Percentiles rank a stretch among this genome's conserved stretches.
Evolutionary conservation across 345 rosid genomes (phyloP).

Genomic region (Orychophragmus violaceus): DNA sequence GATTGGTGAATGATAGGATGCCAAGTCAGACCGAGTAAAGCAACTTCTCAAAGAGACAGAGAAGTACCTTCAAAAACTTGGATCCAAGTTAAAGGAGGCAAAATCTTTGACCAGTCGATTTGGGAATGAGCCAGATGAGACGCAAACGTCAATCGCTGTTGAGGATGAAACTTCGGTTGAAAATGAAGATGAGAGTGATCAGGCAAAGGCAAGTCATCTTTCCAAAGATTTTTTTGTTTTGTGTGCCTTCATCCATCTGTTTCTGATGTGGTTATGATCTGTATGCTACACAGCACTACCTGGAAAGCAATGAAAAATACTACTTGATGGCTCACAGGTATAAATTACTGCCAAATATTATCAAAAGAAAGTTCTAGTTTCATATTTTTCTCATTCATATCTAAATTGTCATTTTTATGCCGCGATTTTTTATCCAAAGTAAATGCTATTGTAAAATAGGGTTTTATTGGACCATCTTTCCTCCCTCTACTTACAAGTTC

Average conservation of each 20-base stretch:
- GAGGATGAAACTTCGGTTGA: conserved; percentile 63
- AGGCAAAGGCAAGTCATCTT: conserved; percentile 65
- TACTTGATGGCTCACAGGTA: conserved; percentile 96
- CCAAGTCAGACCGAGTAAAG: conserved; percentile 89
- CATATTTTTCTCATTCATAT: neutral
- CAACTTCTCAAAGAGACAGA: conserved; percentile 87
- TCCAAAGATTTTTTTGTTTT: neutral
- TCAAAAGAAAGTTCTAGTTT: neutral
- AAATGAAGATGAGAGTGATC: conserved; percentile 84
- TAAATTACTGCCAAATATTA: neutral
- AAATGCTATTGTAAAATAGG: neutral
- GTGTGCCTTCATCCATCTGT: neutral
- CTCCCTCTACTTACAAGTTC: neutral
- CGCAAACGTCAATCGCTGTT: too few relatives aligned
- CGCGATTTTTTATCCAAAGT: neutral
- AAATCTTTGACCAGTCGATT: conserved; percentile 48
- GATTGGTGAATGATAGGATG: conserved; percentile 46
- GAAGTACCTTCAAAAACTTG: conserved; percentile 87
- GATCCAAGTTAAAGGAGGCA: conserved; percentile 73
- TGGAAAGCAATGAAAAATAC: conserved; percentile 96
- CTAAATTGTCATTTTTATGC: neutral
- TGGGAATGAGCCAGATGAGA: conserved; percentile 63
- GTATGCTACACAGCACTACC: conserved; percentile 61
- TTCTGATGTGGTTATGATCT: conserved; percentile 3
- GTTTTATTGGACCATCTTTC: neutral